phyloP scores from a whole-genome alignment of 169 alveolate species.

The Cryptosporidium ryanae region DNA sequence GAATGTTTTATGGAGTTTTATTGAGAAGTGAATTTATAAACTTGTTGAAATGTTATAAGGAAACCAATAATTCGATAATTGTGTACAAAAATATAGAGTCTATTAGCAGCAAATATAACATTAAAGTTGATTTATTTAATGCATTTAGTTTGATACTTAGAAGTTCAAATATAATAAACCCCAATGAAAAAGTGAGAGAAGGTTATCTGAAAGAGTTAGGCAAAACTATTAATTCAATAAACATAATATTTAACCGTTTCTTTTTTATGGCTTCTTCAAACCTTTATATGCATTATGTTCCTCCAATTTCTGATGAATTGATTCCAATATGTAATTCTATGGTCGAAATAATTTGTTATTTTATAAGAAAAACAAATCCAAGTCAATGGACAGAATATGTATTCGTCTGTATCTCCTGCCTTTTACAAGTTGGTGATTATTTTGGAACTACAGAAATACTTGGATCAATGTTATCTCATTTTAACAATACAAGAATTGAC shows the following conservation, averaged over 20 bases:
- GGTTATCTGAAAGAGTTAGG: neutral
- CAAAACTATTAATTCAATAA: constrained; percentile 6
- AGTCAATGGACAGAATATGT: constrained; percentile 10
- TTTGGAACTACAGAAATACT: constrained; percentile 23
- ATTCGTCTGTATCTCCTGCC: constrained; percentile 2
- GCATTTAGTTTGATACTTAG: neutral
- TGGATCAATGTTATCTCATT: constrained; percentile 2
- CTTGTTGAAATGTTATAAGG: too few species aligned
- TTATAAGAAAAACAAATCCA: constrained; percentile 6
- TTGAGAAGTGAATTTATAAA: too few species aligned
- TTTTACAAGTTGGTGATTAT: constrained; percentile 21
- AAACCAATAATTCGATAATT: too few species aligned
- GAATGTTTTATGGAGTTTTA: too few species aligned
- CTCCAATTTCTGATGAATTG: constrained; percentile 43
- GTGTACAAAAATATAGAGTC: neutral
- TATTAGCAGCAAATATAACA: neutral
- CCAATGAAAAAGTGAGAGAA: neutral
- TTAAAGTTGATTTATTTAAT: constrained; percentile 5
- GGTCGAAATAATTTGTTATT: neutral
- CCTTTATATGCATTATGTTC: neutral
- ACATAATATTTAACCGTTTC: neutral
- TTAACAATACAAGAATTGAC: neutral
- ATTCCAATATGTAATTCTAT: constrained; percentile 43
- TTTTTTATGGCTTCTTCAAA: neutral
- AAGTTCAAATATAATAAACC: neutral